Conservation (phyloP, 225 moss, liverwort and hornwort species). For the Anthoceros angustus region DNA sequence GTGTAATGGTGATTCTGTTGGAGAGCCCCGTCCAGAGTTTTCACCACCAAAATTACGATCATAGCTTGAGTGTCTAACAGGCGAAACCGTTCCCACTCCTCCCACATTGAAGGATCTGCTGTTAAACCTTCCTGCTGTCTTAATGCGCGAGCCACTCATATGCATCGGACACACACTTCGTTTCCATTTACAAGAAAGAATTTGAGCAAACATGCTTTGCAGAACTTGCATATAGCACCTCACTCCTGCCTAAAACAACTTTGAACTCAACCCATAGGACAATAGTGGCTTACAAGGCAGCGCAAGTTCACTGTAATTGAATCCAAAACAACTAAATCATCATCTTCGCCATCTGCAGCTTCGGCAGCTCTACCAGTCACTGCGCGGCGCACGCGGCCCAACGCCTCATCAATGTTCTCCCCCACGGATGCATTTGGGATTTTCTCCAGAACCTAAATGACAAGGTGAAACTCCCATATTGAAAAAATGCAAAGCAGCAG, state of each 20-base stretch:
- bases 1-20: constrained; percentile 40
- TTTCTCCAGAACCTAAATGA: constrained; percentile 41
- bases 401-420: constrained; percentile 79
- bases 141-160: constrained; percentile 99
- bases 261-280: background rate
- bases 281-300: constrained; percentile 55
- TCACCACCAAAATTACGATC: constrained; percentile 46
- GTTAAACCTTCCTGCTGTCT: constrained; percentile 76
- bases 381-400: constrained; percentile 76
- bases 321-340: constrained; percentile 84
- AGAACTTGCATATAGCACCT: background rate
- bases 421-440: constrained; percentile 68
- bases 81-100: constrained; percentile 50
- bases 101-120: constrained; percentile 37
- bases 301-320: constrained; percentile 76
- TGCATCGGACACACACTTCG: constrained; percentile 12
- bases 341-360: constrained; percentile 57
- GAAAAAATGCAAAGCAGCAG: background rate
- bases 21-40: constrained; percentile 68
- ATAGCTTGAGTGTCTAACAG: constrained; percentile 33
- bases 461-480: background rate
- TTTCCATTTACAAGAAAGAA: constrained; percentile 8
- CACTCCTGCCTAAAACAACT: background rate
- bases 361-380: constrained; percentile 72
- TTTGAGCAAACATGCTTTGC: background rate